phyloP scores from a whole-genome alignment of 1,284 basidiomycete species.

The Melampsora larici-populina region DNA sequence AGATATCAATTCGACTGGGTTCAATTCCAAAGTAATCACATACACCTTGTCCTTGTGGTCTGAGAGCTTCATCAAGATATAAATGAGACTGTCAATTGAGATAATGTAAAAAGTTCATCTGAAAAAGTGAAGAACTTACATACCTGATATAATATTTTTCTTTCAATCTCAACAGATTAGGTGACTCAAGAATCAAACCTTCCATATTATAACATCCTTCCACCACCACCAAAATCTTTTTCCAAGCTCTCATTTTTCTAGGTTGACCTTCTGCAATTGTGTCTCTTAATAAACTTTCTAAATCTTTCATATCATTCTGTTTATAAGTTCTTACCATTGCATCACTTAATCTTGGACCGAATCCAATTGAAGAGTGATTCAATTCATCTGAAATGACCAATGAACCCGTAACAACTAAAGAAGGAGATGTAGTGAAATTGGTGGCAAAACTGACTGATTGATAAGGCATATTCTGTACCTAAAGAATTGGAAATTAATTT shows the following conservation, averaged over 20 bases:
- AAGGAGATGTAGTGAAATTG: slow-evolving; percentile 64
- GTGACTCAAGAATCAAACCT: slow-evolving; percentile 53
- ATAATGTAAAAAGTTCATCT: background rate
- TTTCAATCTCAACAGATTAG: slow-evolving; percentile 52
- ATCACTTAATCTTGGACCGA: slow-evolving; percentile 53
- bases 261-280: slow-evolving; percentile 54
- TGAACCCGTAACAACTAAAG: slow-evolving; percentile 51
- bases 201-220: slow-evolving; percentile 55
- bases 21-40: slow-evolving; percentile 90
- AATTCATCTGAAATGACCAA: slow-evolving; percentile 54
- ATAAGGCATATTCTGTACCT: slow-evolving; percentile 80
- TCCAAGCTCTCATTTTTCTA: slow-evolving; percentile 53
- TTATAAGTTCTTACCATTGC: slow-evolving; percentile 53
- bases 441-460: slow-evolving; percentile 96
- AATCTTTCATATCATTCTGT: slow-evolving; percentile 52
- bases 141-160: slow-evolving; percentile 53
- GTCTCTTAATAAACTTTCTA: slow-evolving; percentile 53
- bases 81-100: slow-evolving; percentile 72
- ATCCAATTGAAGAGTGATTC: slow-evolving; percentile 54
- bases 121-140: background rate
- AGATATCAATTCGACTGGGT: slow-evolving; percentile 77
- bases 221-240: slow-evolving; percentile 53
- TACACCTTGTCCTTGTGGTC: slow-evolving; percentile 88
- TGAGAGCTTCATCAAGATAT: slow-evolving; percentile 95
- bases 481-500: slow-evolving; percentile 86